Evolutionary conservation across 352 stramenopile genomes (phyloP).

Genomic region (Phytophthora macrochlamydospora): DNA sequence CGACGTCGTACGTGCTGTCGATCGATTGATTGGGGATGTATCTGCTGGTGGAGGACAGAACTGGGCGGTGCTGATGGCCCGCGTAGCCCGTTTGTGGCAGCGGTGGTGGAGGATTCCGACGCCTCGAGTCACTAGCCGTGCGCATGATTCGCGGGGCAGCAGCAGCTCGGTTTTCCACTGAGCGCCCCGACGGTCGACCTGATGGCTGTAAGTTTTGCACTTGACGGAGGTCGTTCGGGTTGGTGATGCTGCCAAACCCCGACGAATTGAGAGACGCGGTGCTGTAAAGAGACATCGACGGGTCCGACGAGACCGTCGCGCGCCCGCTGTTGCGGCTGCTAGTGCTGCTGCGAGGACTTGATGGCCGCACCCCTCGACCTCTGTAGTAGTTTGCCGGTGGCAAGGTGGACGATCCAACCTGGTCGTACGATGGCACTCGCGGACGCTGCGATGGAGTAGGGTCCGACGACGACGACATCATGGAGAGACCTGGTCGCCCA

Average conservation of each 20-base stretch:
- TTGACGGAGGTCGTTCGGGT: conserved; percentile 2
- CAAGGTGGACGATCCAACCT: conserved; percentile 16
- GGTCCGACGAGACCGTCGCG: conserved; percentile 26
- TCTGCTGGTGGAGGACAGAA: conserved; percentile 10
- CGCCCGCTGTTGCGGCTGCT: conserved; percentile 30
- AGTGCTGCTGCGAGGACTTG: conserved; percentile 29
- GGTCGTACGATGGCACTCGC: conserved; percentile 18
- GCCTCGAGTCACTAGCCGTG: conserved; percentile 18
- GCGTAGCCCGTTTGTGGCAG: conserved; percentile 7
- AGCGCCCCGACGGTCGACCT: conserved; percentile 11
- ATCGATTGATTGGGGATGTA: conserved; percentile 30
- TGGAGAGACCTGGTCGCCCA: conserved; percentile 22
- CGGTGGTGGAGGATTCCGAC: conserved; percentile 13
- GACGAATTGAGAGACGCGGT: conserved; percentile 11
- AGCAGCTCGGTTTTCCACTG: conserved; percentile 17
- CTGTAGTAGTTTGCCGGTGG: conserved; percentile 8
- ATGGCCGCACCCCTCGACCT: conserved; percentile 6
- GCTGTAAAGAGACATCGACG: conserved; percentile 21
- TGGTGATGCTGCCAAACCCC: conserved; percentile 10
- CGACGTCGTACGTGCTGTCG: conserved; percentile 36
- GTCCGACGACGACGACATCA: conserved; percentile 31
- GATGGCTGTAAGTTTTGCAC: conserved; percentile 20
- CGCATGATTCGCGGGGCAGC: conserved; percentile 12
- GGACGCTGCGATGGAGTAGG: conserved; percentile 17
- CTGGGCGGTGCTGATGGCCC: background rate